Evolutionary conservation across 768 basidiomycete species (phyloP), one percentile per base, ranked within the genome.

Genomic region (Tylopilus vinaceipallidus): DNA sequence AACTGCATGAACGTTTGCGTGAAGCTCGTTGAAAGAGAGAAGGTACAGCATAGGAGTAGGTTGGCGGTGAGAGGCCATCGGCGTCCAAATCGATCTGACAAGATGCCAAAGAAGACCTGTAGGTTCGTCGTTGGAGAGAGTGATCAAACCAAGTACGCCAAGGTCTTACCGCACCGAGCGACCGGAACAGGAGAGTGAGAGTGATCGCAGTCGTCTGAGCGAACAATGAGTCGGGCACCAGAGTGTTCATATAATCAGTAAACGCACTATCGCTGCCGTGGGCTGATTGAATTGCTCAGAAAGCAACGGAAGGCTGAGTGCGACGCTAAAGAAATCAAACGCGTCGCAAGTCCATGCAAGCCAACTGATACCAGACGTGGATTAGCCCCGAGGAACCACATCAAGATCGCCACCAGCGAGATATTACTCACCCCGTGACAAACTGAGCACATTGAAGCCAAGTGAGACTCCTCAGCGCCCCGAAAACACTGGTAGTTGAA

Each of bases 11-110:
- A 97, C 0, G 84, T 91, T 23, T 84, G 75, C 29, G 83, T 82
- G 67, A 95, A 97, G 17, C 89, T 85, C 1, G 86, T 83, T 1
- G 80, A 90, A 24, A 97, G 80, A 63, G 93, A 83, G 45, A 95
- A 81, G 6, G 78, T 62, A 14, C 80, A 75, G 52, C 92, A 80
- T 40, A 93, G 64, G 29, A 91, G 47, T 17, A 95, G 73, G 63
- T 94, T 94, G 60, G 59, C 53, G 17, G 95, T 82, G 9, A 95
- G 76, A 2, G 94, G 93, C 92, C 91, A 98, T 75, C 94, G 95
- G 39, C 94, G 80, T 1, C 95, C 95, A 66, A 74, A 97, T 4
- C 95, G 82, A 66, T 97, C 95, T 3, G 88, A 89, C 23, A 86
- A 55, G 42, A 93, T 65, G 40, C 92, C 93, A 57, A 97, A 94